Evolutionary conservation across 176 grass and related monocot species (phyloP).

Genomic region (Eleusine indica): DNA sequence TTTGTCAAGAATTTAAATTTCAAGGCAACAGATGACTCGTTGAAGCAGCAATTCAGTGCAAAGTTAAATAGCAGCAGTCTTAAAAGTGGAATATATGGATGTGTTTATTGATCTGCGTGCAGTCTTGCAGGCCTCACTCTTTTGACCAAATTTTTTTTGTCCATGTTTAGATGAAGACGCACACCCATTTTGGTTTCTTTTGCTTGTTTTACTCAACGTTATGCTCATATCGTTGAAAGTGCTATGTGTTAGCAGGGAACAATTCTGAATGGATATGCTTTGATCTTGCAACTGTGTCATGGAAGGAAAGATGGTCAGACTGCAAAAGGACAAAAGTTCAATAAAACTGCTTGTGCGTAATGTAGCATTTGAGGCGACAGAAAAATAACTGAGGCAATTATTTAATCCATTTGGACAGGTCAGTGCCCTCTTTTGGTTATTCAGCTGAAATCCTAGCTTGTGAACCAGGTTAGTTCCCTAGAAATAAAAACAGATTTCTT

Average conservation of each 20-base stretch:
- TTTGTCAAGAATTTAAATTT: constrained; percentile 99
- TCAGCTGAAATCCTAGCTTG: constrained; percentile 11
- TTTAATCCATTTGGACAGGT: constrained; percentile 99
- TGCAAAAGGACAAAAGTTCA: constrained; percentile 85
- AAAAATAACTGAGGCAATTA: constrained; percentile 80
- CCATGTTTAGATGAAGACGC: constrained; percentile 75
- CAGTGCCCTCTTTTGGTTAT: constrained; percentile 2
- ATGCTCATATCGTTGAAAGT: constrained; percentile 33
- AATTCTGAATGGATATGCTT: constrained; percentile 90
- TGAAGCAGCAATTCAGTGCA: constrained; percentile 81
- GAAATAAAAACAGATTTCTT: not conserved
- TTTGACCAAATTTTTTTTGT: constrained; percentile 19
- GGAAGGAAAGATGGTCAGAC: constrained; percentile 61
- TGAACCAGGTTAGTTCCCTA: not conserved
- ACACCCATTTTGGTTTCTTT: constrained; percentile 4
- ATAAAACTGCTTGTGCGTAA: constrained; percentile 92
- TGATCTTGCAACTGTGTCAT: constrained; percentile 93
- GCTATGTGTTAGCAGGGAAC: constrained; percentile 55
- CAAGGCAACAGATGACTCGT: constrained; percentile 75
- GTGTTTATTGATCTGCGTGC: constrained; percentile 11
- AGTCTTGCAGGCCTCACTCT: constrained; percentile 29
- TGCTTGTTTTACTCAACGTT: not conserved
- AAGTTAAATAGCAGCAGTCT: constrained; percentile 74
- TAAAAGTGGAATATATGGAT: constrained; percentile 76
- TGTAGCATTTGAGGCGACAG: constrained; percentile 93